phyloP scores from a whole-genome alignment of 2,329 filamentous ascomycete species.

The Ophiostoma montium region DNA sequence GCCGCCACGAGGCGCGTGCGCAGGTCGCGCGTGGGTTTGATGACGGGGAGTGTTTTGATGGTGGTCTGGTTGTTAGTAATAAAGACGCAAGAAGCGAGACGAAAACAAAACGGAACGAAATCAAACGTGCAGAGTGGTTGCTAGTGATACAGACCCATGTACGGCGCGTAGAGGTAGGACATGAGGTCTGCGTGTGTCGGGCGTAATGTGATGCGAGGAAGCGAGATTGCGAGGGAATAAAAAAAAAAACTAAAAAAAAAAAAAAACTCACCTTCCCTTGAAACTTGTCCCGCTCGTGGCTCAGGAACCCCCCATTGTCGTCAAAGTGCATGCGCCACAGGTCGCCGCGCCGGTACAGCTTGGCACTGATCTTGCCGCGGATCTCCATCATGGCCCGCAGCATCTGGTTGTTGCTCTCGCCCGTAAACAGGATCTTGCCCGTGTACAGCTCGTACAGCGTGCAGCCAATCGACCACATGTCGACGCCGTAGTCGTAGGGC shows the following conservation, averaged over 20 bases:
- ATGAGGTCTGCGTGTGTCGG: neutral
- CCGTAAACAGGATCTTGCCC: slow-evolving; percentile 91
- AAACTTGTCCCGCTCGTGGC: slow-evolving; percentile 73
- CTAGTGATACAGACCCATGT: neutral
- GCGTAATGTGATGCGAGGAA: neutral
- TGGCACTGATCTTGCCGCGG: slow-evolving; percentile 79
- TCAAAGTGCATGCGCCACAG: slow-evolving; percentile 71
- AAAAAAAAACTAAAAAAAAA: neutral
- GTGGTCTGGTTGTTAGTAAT: slow-evolving; percentile 35
- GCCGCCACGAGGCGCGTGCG: slow-evolving; percentile 65
- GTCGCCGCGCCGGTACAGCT: slow-evolving; percentile 72
- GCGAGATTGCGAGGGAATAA: neutral
- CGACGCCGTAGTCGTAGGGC: slow-evolving; percentile 83
- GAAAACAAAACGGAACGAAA: neutral
- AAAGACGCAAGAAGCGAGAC: neutral
- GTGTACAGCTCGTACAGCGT: slow-evolving; percentile 96
- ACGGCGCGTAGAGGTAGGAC: neutral
- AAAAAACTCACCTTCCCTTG: slow-evolving; percentile 55
- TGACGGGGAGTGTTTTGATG: slow-evolving; percentile 50
- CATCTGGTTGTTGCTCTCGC: slow-evolving; percentile 97
- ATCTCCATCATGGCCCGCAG: slow-evolving; percentile 92
- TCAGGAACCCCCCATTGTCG: slow-evolving; percentile 69
- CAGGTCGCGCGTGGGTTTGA: slow-evolving; percentile 69
- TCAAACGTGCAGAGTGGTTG: neutral
- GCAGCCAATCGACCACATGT: slow-evolving; percentile 97